phyloP scores from a whole-genome alignment of 2,329 filamentous ascomycete genomes.

The Penicillium fuscoglaucum region DNA sequence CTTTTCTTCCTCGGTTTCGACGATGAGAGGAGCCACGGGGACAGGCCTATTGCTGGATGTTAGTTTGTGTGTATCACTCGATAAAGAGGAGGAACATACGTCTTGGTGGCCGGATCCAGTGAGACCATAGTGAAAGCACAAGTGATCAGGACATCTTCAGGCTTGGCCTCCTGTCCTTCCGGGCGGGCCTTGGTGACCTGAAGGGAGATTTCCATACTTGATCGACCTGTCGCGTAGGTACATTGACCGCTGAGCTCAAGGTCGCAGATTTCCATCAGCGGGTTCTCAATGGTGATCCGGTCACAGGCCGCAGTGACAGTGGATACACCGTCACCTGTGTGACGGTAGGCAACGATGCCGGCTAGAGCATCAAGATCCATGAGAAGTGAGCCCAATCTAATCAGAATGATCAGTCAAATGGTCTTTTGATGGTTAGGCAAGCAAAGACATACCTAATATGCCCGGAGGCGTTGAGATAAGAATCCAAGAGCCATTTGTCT shows the following conservation, averaged over 20 bases:
- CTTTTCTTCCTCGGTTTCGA: conserved; percentile 66
- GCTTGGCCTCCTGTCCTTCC: conserved; percentile 55
- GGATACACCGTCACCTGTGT: conserved; percentile 64
- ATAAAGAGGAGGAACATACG: conserved; percentile 37
- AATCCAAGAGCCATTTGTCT: conserved; percentile 75
- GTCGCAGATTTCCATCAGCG: conserved; percentile 74
- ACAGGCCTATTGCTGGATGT: conserved; percentile 51
- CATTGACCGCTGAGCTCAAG: conserved; percentile 69
- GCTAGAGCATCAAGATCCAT: conserved; percentile 80
- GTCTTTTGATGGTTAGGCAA: conserved; percentile 5
- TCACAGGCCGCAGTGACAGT: conserved; percentile 66
- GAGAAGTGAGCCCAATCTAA: conserved; percentile 67
- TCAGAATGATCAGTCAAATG: conserved; percentile 18
- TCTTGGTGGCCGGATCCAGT: conserved; percentile 67
- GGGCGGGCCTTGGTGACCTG: conserved; percentile 68
- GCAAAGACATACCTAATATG: conserved; percentile 59
- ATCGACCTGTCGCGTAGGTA: conserved; percentile 71
- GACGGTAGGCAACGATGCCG: conserved; percentile 73
- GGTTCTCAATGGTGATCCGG: conserved; percentile 66
- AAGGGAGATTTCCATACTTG: conserved; percentile 72
- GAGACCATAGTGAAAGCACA: conserved; percentile 78
- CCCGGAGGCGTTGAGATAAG: conserved; percentile 73
- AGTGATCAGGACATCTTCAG: conserved; percentile 67
- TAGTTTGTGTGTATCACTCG: conserved; percentile 1
- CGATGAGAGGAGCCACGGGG: conserved; percentile 59